A percentile compares a stretch with the other conserved stretches of the same genome.
Evolutionary conservation across 139 green algal species (phyloP).

Genomic region (Penium margaritaceum): DNA sequence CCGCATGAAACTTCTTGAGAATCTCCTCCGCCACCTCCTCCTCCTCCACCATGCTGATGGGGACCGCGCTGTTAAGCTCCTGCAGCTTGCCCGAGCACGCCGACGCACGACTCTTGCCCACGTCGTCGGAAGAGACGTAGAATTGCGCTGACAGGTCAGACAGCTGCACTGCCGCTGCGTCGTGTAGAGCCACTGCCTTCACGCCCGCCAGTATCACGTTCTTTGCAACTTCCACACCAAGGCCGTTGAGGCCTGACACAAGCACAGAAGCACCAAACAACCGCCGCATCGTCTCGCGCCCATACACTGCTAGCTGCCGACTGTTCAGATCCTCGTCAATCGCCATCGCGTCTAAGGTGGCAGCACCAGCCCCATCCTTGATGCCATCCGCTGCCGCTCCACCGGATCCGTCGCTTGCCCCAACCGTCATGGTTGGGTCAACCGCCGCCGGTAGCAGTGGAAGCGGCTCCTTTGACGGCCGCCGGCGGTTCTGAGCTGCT

Average conservation of each 20-base stretch:
- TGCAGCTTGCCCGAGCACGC: conserved; percentile 80
- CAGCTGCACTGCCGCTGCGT: conserved; percentile 53
- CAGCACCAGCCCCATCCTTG: too few species aligned
- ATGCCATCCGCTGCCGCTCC: too few species aligned
- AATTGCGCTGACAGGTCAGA: conserved; percentile 83
- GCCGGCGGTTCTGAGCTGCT: too few species aligned
- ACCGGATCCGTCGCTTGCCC: too few species aligned
- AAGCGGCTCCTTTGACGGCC: too few species aligned
- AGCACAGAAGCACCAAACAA: conserved; percentile 76
- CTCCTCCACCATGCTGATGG: conserved; percentile 53
- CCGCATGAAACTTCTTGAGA: conserved; percentile 71
- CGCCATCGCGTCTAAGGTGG: too few species aligned
- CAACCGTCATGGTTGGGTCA: too few species aligned
- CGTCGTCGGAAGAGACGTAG: conserved; percentile 79
- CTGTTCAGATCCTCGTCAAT: conserved; percentile 98
- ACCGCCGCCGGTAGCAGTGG: too few species aligned
- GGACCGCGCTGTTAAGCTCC: conserved; percentile 87
- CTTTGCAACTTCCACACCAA: conserved; percentile 91
- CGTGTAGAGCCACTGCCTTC: conserved; percentile 78
- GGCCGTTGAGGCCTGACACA: conserved; percentile 71
- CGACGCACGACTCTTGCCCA: conserved; percentile 78
- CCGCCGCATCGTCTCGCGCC: conserved; percentile 80
- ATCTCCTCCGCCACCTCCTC: too few species aligned
- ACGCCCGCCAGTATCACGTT: conserved; percentile 95
- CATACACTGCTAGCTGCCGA: conserved; percentile 94